These are phyloP conservation scores for Yamadazyma akitaensis DNA, from an alignment of 805 yeast species.

Conservation along the genomic window DNA sequence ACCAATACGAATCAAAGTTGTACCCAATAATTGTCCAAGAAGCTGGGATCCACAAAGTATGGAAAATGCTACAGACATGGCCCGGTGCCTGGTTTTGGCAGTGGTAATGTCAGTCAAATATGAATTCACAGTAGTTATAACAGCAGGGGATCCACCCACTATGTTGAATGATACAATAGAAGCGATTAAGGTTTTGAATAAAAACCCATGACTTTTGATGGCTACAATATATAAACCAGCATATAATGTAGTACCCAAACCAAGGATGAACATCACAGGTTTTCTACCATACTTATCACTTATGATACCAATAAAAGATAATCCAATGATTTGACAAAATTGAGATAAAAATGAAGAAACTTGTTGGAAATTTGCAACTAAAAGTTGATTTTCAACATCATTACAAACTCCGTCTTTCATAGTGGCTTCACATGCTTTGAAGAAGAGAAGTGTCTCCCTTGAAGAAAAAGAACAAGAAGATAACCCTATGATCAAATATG, in stretches of 20 bases:
- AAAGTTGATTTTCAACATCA: constrained; percentile 27
- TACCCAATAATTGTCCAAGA: constrained; percentile 1
- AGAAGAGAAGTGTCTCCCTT: constrained; percentile 3
- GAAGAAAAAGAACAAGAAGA: neutral
- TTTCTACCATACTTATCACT: constrained; percentile 38
- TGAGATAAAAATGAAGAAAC: constrained; percentile 38
- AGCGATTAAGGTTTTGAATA: constrained; percentile 29
- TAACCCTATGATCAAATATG: neutral
- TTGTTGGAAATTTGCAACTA: constrained; percentile 47
- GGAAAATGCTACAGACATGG: constrained; percentile 52
- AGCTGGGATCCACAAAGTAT: constrained; percentile 32
- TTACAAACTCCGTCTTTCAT: constrained; percentile 21
- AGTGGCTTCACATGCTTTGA: constrained; percentile 8
- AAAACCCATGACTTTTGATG: neutral
- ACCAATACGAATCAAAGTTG: neutral
- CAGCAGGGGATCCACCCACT: constrained; percentile 59
- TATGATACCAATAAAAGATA: constrained; percentile 47
- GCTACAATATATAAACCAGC: neutral
- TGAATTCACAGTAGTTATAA: constrained; percentile 58
- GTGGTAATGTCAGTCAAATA: constrained; percentile 73
- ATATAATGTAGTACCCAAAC: constrained; percentile 6
- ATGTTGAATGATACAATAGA: constrained; percentile 44
- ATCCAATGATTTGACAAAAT: constrained; percentile 46
- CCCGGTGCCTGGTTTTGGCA: constrained; percentile 49
- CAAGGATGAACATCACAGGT: constrained; percentile 20